Base-by-base conservation (phyloP, 1,284 basidiomycete genomes). In the Melampsora occidentalis region DNA sequence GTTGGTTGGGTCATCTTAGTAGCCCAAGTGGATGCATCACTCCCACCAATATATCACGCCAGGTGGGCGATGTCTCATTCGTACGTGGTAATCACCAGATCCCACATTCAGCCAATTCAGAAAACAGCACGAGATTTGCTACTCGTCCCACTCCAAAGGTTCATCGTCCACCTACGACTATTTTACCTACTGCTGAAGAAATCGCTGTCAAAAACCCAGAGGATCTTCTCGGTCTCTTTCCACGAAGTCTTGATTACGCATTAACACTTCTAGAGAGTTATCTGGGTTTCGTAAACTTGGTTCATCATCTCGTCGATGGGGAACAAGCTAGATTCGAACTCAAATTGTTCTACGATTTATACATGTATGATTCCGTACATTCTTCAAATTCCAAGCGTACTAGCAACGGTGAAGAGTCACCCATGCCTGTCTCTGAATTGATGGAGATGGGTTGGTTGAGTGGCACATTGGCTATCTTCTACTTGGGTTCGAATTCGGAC, bases 221-320 rank as follows among this genome's bases (percentile, higher is more conserved):
- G 18, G 73, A 65, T 22, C 57, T 76, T 46, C 35, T 69, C 16
- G 53, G 39, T 57, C 72, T 75, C 14, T 75, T 75, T 35, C 72
- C 72, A 48, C 73, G 66, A 6, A 69, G 28, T 12, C 61, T 69
- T 31, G 53, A 22, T 22, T 46, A 69, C 51, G 73, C 73, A 35
- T 48, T 76, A 5, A 53, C 42, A 5, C 73, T 76, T 28, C 67
- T 76, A 9, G 67, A 76, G 18, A 69, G 22, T 10, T 76, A 76
- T 51, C 31, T 76, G 10, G 57, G 51, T 7, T 69, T 64, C n/a
- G 73, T 76, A 28, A 76, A 76, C 22, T 49, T 69, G 5, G 66
- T 76, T 6, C 73, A 76, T 46, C 73, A 76, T 64, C 65, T 76
- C 22, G 67, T 76, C 16, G 73, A 76, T 62, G 73, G 73, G 16